phyloP scores from a whole-genome alignment of 192 early-diverging fungal genomes.

The Anaeromyces robustus region DNA sequence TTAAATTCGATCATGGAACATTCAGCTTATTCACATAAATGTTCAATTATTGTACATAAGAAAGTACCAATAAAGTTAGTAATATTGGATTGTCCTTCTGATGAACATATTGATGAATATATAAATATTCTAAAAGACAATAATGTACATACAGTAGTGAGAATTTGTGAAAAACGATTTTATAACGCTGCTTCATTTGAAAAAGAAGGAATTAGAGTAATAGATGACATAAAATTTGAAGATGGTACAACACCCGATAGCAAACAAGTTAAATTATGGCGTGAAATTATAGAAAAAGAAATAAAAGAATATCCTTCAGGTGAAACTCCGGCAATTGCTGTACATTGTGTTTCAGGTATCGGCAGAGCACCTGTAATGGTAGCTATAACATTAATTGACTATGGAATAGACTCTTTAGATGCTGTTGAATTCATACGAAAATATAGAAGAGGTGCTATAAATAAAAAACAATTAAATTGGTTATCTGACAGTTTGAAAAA shows the following conservation, averaged over 20 bases:
- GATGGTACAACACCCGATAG: background rate
- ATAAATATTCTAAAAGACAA: background rate
- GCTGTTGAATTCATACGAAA: constrained; percentile 55
- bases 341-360: background rate
- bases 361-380: constrained; percentile 32
- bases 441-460: constrained; percentile 43
- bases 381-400: constrained; percentile 65
- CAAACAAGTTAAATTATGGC: background rate
- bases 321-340: background rate
- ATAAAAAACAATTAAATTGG: background rate
- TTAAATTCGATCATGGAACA: too few relatives aligned
- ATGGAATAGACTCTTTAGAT: constrained; percentile 59
- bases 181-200: background rate
- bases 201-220: background rate
- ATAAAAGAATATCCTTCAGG: background rate
- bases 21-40: background rate
- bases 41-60: background rate
- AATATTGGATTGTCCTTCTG: background rate
- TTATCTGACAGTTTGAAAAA: background rate
- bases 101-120: background rate
- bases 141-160: background rate
- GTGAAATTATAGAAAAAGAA: background rate
- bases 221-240: background rate
- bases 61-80: background rate
- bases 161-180: background rate